Base-by-base conservation (phyloP, 352 stramenopile genomes). In the Phytophthora sojae region DNA sequence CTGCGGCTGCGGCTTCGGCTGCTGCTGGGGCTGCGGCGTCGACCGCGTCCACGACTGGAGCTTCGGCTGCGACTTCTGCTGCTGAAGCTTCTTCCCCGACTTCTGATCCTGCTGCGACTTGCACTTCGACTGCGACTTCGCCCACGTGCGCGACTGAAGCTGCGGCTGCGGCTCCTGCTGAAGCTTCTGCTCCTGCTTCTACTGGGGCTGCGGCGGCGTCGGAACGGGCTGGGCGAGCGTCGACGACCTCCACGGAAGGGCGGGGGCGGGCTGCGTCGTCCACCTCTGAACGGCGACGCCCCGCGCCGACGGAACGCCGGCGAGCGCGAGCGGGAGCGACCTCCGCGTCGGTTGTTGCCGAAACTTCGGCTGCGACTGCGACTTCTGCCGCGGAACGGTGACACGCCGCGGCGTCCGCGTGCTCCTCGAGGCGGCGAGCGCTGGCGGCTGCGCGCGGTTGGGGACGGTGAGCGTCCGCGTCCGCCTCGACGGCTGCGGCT, bases 361-460 rank as follows among this genome's bases (percentile, higher is more conserved):
- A 74, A 73, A 21, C 78, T 81, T 19, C 54, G 73, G 17, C n/a
- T n/a, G n/a, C n/a, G n/a, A n/a, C 75, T 80, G 3, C 70, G 79
- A 49, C 77, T 86, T 1, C 80, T 67, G 0, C 80, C 82, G 19
- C 89, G 82, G 52, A 87, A 90, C 4, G 82, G 79, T 9, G 86
- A 93, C 0, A 64, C 61, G 0, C 17, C 61, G 6, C 83, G 81
- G 21, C 80, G 69, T 6, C 32, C 61, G 15, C 73, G 70, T 21
- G 61, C 68, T 1, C 57, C 59, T 29, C 69, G 26, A 29, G 35
- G 1, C 15, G 70, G 62, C 9, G 72, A 73, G 2, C 77, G 77
- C 19, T 50, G 65, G 0, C 73, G 61, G 23, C 58, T 68, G 32
- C 61, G 65, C 12, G 64, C 49, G 7, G 37, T 35, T 8, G 65